phyloP scores from a whole-genome alignment of 495 filamentous ascomycete species.

The Xylaria acuta region DNA sequence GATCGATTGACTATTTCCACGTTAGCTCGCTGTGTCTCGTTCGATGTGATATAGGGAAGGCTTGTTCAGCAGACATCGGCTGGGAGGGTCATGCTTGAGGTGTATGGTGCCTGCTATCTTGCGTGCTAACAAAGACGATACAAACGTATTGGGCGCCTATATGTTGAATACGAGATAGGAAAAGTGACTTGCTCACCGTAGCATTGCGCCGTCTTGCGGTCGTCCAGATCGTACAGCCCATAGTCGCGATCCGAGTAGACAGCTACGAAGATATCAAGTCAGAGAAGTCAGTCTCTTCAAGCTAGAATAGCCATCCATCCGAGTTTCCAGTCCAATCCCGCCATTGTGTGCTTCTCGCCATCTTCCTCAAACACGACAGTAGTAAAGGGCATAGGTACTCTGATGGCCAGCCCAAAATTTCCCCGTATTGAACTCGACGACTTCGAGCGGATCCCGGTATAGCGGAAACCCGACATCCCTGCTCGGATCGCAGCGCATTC shows the following conservation, averaged over 20 bases:
- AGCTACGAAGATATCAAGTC: not conserved
- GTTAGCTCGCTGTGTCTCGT: not conserved
- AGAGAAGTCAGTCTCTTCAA: not conserved
- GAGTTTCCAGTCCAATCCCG: not conserved
- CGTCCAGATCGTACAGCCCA: not conserved
- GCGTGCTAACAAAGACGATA: not conserved
- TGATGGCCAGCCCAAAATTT: constrained; percentile 21
- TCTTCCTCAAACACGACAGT: not conserved
- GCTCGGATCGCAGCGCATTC: constrained; percentile 28
- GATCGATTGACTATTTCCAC: constrained; percentile 5
- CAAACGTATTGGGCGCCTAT: not conserved
- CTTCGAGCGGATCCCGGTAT: constrained; percentile 26
- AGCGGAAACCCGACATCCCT: constrained; percentile 13
- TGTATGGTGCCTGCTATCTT: not conserved
- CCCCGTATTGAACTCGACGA: constrained; percentile 30
- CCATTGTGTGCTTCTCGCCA: not conserved
- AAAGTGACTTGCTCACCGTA: not conserved
- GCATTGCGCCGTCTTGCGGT: constrained; percentile 12
- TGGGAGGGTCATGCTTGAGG: not conserved
- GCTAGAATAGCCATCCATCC: not conserved
- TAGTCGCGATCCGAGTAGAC: constrained; percentile 17
- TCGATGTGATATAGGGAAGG: not conserved
- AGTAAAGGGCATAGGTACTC: constrained; percentile 12
- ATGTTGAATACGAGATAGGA: not conserved
- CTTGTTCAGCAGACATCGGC: not conserved